Evolutionary conservation across 441 rosid species (phyloP), one percentile per base, ranked within the genome.

Genomic region (Adansonia madagascariensis): DNA sequence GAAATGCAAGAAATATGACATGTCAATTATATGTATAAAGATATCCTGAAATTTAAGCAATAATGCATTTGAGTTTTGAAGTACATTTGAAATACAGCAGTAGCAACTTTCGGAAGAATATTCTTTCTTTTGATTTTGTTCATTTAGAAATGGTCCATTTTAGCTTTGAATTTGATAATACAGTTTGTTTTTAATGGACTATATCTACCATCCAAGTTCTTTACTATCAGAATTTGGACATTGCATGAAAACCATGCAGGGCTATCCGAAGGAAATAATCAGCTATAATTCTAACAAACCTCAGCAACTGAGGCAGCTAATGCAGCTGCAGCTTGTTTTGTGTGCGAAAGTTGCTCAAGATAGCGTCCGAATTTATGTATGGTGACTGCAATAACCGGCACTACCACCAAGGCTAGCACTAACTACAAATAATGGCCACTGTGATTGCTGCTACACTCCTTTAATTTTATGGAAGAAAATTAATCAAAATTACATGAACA

Each of bases 241-340:
- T 24, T 24, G 27, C 27, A 24, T 24, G 27, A 24, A 24, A 24
- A 24, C 27, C 27, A 24, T 24, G 27, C 27, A 24, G 27, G 1
- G 27, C 27, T 24, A 24, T 24, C 27, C 1, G 27, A 43, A 67
- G 53, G 50, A 43, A 24, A 24, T 24, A 77, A 78, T 44, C 3
- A 60, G 15, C 2, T 8, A 61, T 11, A n/a, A 18, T 22, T 52
- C 62, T 24, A 0, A 56, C 81, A 53, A 75, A 93, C 99, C 99
- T 95, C 98, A 62, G 97, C 98, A 82, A 93, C 91, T n/a, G 97
- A 92, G 73, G 97, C 93, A 80, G 98, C 90, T 49, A 86, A 86
- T 47, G 99, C 98, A 72, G 97, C 98, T 7, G 98, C 97, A 60
- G 97, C 92, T 89, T 95, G 99, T 73, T 95, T 93, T 78, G 71